Base-by-base conservation (phyloP, 2,329 filamentous ascomycete genomes). In the Sporothrix protearum region DNA sequence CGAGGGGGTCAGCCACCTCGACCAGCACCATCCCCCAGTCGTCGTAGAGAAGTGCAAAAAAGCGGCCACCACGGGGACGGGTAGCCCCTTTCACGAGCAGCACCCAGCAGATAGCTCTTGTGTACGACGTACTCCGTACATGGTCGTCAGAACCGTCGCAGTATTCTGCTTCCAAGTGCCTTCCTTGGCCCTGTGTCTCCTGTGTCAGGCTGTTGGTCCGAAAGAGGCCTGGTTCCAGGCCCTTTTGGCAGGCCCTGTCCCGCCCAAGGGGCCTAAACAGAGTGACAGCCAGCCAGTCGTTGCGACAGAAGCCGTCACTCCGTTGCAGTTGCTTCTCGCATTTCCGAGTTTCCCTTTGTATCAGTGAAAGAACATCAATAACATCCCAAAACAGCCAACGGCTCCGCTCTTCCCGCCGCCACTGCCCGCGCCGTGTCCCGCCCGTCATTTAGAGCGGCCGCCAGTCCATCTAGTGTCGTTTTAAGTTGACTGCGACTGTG, bases 351-450 rank as follows among this genome's bases (percentile, higher is more conserved):
- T 19, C 55, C 8, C 8, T 36, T 8, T 36, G 33, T 36, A 36
- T 39, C 5, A 12, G 39, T 22, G 22, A 30, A 51, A 30, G 51
- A 14, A 33, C 8, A 28, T 19, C 64, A 51, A 22, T 39, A n/a
- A 59, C 10, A 10, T 51, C 22, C 67, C 67, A 42, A 68, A 53
- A 59, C 51, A 59, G 36, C 68, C 33, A 68, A 63, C 68, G 53
- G 68, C 68, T 63, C 68, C 68, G 68, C 68, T 63, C 55, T 19
- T 70, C 42, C 68, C 68, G 55, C 30, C 55, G 68, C 63, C 45
- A 33, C 63, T 49, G 63, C 63, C 63, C 68, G 68, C 68, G 55
- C 68, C 68, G 68, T 53, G 22, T 70, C 68, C 68, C 68, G 53
- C 42, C 45, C 55, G 68, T 36, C n/a, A 45, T 39, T 70, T 68